Percentiles rank a stretch among this genome's conserved stretches.
Conservation (phyloP, 2,329 filamentous ascomycete species). For the Monilinia fructigena region DNA sequence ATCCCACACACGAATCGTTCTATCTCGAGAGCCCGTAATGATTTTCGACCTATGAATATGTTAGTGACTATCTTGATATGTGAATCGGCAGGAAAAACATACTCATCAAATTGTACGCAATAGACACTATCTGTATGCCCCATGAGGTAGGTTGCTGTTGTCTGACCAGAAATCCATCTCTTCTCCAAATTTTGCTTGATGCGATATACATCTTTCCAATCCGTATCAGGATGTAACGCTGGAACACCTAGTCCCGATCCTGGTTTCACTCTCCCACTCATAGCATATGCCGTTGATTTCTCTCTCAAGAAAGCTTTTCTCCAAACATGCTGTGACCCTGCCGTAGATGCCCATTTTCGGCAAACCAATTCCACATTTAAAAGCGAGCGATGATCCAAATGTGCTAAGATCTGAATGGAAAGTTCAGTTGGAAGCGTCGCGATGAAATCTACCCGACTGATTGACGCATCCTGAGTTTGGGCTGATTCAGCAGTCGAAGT, state of each 20-base stretch:
- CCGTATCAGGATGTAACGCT: slow-evolving; percentile 56
- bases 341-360: slow-evolving; percentile 48
- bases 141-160: slow-evolving; percentile 82
- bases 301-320: slow-evolving; percentile 61
- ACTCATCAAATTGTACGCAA: slow-evolving; percentile 97
- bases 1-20: slow-evolving; percentile 95
- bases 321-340: slow-evolving; percentile 60
- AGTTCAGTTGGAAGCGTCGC: slow-evolving; percentile 56
- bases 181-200: slow-evolving; percentile 72
- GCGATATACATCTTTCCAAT: slow-evolving; percentile 85
- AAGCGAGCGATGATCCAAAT: slow-evolving; percentile 55
- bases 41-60: slow-evolving; percentile 71
- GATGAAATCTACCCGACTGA: slow-evolving; percentile 59
- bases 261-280: slow-evolving; percentile 51
- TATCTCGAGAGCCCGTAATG: slow-evolving; percentile 92
- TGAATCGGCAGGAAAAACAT: slow-evolving; percentile 43
- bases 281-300: slow-evolving; percentile 60
- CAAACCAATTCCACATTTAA: slow-evolving; percentile 52
- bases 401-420: slow-evolving; percentile 56
- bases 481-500: slow-evolving; percentile 32
- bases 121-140: slow-evolving; percentile 96
- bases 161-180: slow-evolving; percentile 77
- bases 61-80: slow-evolving; percentile 40
- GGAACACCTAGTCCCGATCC: slow-evolving; percentile 60
- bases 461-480: slow-evolving; percentile 44